These are phyloP conservation scores for Penicillium malachiteum DNA, from an alignment of 495 filamentous ascomycete genomes.

Conservation along the genomic window DNA sequence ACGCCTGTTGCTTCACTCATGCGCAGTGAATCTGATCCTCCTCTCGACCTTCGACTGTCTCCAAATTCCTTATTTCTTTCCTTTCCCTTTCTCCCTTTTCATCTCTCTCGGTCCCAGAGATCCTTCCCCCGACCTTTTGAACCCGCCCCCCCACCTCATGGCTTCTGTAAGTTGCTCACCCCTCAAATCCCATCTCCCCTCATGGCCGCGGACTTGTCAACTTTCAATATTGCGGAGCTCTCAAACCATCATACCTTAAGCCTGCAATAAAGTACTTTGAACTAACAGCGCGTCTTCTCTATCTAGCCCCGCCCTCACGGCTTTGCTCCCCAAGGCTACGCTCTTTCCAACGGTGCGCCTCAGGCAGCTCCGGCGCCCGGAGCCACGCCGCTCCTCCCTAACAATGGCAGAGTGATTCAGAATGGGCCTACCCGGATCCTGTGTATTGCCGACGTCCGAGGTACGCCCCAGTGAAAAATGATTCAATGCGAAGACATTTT, in stretches of 20 bases:
- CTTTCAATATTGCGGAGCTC: constrained; percentile 5
- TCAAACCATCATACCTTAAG: not conserved
- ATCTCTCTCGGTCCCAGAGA: constrained; percentile 12
- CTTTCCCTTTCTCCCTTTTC: constrained; percentile 19
- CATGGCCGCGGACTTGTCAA: constrained; percentile 13
- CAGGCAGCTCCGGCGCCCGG: constrained; percentile 48
- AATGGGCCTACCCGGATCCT: constrained; percentile 80
- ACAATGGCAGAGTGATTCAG: constrained; percentile 76
- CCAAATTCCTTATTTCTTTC: constrained; percentile 22
- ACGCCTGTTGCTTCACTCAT: constrained; percentile 24
- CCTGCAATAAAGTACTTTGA: not conserved
- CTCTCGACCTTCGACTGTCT: constrained; percentile 23
- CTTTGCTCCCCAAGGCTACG: constrained; percentile 50
- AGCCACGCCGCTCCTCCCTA: constrained; percentile 57
- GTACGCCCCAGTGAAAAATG: constrained; percentile 46
- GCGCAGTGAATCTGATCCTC: constrained; percentile 21
- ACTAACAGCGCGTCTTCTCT: constrained; percentile 9
- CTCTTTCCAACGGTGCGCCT: constrained; percentile 47
- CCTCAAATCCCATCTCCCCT: constrained; percentile 16
- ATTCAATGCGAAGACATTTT: not conserved
- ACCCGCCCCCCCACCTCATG: constrained; percentile 31
- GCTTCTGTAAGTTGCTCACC: constrained; percentile 51
- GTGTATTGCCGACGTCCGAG: constrained; percentile 97
- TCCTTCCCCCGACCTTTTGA: not conserved
- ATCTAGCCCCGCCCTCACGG: constrained; percentile 47